Base-by-base conservation (phyloP, 192 early-diverging fungal species). In the Gamsiella multidivaricata region DNA sequence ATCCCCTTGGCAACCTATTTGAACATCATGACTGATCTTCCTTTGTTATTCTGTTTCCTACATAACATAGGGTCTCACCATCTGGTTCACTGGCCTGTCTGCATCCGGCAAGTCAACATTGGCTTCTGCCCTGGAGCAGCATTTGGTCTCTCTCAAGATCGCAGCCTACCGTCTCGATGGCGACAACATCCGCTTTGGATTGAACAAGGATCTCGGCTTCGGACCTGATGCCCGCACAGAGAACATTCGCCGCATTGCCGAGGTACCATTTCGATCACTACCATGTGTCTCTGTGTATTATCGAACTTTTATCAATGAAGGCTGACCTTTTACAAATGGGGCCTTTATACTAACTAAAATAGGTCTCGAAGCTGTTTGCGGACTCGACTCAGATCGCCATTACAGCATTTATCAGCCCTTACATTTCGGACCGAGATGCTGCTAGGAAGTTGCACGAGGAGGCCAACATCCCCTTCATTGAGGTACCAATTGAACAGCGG, bases 41-140 rank as follows among this genome's bases (percentile, higher is more conserved):
- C n/a, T n/a, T n/a, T n/a, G n/a, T n/a, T n/a, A n/a, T 26, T 26
- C 25, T 31, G 11, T 2, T 32, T 55, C 5, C 32, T 36, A 60
- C 15, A 22, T 36, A 25, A 31, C 52, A 42, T 55, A 88, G 84
- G 95, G 95, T 5, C 71, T 94, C 45, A 97, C 94, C 9, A 88
- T 95, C 69, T 96, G 96, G 96, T 93, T 97, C 70, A 97, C 96
- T 36, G 96, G 96, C 49, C 85, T 97, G 8, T 96, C 94, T n/a
- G 96, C 95, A 8, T 94, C 93, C 2, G 96, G 96, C 25, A 97
- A 97, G 75, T 95, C 93, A 34, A 97, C 96, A 12, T 75, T 97
- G 29, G 96, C 96, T 46, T 88, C 89, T 39, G 96, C 95, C 12
- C 85, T 97, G 14, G 96, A 97, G 82, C 94, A 96, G 65, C 87